phyloP scores from a whole-genome alignment of 2,329 filamentous ascomycete genomes.

The Phoma sp. region DNA sequence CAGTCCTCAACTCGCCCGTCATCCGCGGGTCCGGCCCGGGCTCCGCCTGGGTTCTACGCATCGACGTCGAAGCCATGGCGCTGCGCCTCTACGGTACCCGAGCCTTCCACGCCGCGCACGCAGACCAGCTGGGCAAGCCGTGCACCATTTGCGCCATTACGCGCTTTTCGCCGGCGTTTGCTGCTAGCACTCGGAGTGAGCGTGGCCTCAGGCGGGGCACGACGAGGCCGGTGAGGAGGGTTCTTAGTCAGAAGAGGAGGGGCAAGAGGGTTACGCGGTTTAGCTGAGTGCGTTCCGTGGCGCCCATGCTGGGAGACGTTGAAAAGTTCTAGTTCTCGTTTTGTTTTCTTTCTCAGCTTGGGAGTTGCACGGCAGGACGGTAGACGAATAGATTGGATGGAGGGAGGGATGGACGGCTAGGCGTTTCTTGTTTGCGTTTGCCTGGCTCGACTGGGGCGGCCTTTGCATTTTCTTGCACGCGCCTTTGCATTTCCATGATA shows the following conservation, averaged over 20 bases:
- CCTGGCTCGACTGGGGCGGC: background rate
- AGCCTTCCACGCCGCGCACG: conserved; percentile 34
- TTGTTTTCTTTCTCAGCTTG: background rate
- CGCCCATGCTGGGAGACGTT: too few species aligned
- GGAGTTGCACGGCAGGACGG: background rate
- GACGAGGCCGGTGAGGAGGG: conserved; percentile 2
- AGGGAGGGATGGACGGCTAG: background rate
- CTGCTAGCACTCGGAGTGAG: background rate
- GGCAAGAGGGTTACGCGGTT: background rate
- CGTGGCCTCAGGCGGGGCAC: conserved; percentile 11
- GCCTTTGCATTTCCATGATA: conserved; percentile 1
- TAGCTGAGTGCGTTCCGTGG: background rate
- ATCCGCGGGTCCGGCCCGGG: conserved; percentile 23
- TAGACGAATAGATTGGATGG: background rate
- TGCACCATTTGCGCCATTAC: conserved; percentile 35
- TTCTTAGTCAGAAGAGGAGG: conserved; percentile 5
- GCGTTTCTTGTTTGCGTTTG: background rate
- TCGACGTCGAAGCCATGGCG: conserved; percentile 40
- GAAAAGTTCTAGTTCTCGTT: too few species aligned
- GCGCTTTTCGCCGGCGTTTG: conserved; percentile 4
- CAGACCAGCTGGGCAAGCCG: conserved; percentile 31
- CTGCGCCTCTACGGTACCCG: conserved; percentile 38
- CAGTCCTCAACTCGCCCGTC: conserved; percentile 18
- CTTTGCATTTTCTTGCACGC: background rate
- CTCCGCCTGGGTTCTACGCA: conserved; percentile 35